Evolutionary conservation across 2,329 filamentous ascomycete species (phyloP), one percentile per base, ranked within the genome.

Genomic region (Cryphonectria parasitica): DNA sequence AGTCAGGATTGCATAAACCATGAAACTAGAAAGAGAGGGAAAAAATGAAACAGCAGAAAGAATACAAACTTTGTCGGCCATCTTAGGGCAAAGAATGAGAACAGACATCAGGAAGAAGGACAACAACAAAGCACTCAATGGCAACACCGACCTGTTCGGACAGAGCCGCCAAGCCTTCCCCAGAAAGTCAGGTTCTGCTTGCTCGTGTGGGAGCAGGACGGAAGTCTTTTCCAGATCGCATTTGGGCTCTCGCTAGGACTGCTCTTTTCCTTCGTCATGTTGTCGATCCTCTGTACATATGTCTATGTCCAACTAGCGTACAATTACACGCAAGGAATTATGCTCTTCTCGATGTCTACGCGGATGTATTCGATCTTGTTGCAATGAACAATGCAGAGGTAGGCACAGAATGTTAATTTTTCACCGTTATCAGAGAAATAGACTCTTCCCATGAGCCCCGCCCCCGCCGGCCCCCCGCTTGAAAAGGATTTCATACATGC

Each of bases 221-320:
- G 67, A 13, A 58, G 58, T 7, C 41, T 39, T 11, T 72, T 70
- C 25, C 64, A 70, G 22, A 28, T 70, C 2, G 70, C 70, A 39
- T 72, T 72, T 25, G 70, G 70, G 25, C 54, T 72, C n/a, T 70
- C 70, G 8, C 34, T 72, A 25, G 70, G 68, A 22, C 39, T 72
- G 1, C 45, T 70, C 25, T 70, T 72, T 34, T 52, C 60, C 2
- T 70, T 67, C 64, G 68, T 70, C 43, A 64, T 64, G 25, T 34
- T 66, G 1, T 72, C 68, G 70, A 54, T 64, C 11, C 64, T 70
- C 22, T 64, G 66, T 19, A 70, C 70, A 13, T 70, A 67, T 25
- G 19, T 72, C 1, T 70, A 69, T 31, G 64, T 67, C 7, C 60
- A 67, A 28, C 7, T 67, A 7, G n/a, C n/a, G n/a, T n/a, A 71